phyloP scores from a whole-genome alignment of 768 basidiomycete species.

The Coprinopsis sp. region DNA sequence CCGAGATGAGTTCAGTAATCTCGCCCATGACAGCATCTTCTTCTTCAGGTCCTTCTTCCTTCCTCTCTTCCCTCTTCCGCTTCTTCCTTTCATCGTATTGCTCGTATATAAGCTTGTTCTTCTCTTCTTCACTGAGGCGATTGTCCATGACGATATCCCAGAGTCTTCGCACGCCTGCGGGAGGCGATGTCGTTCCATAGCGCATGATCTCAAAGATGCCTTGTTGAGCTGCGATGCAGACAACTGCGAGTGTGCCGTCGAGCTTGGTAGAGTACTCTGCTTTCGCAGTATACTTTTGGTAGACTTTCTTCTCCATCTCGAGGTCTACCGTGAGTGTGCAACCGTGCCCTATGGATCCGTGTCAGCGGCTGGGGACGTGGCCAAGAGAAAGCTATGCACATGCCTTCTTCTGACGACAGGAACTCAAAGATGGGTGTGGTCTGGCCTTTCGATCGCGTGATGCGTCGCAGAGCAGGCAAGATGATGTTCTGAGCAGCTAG shows the following conservation, averaged over 20 bases:
- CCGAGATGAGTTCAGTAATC: no score
- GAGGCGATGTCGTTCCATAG: conserved; percentile 20
- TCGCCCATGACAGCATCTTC: no score
- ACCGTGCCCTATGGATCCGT: conserved; percentile 31
- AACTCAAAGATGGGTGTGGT: background rate
- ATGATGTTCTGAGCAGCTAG: conserved; percentile 30
- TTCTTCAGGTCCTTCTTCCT: no score
- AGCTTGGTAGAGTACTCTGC: conserved; percentile 50
- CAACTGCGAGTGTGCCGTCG: conserved; percentile 60
- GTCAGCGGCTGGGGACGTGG: no score
- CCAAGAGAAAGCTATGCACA: conserved; percentile 37
- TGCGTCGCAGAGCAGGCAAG: no score
- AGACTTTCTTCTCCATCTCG: conserved; percentile 28
- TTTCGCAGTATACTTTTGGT: conserved; percentile 41
- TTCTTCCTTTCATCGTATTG: no score
- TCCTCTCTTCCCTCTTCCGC: no score
- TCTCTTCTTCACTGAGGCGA: background rate
- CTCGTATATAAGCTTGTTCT: no score
- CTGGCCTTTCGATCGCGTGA: no score
- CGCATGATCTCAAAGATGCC: conserved; percentile 58
- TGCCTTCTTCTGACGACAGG: background rate
- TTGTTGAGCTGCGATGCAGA: conserved; percentile 45
- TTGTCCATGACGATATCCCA: background rate
- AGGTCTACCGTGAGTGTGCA: conserved; percentile 44
- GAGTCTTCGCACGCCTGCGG: background rate